These are phyloP conservation scores for Fusarium foetens DNA, from an alignment of 2,329 filamentous ascomycete species.

Conservation along the genomic window DNA sequence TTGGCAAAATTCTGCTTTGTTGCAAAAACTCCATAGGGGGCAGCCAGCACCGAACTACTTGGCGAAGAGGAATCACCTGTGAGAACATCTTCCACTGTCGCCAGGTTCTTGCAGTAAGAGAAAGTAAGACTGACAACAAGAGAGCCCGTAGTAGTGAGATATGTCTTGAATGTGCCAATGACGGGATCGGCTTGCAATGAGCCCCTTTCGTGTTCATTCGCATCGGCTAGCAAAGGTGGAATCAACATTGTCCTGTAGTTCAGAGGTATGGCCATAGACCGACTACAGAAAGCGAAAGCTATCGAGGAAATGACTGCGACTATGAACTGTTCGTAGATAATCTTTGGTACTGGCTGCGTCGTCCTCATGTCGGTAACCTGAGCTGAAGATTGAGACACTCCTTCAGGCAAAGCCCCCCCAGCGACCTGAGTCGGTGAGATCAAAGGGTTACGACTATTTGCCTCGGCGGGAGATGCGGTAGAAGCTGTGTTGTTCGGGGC, in stretches of 20 bases:
- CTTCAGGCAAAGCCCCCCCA: constrained; percentile 37
- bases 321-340: constrained; percentile 65
- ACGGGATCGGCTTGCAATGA: constrained; percentile 43
- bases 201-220: constrained; percentile 29
- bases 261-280: constrained; percentile 61
- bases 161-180: constrained; percentile 63
- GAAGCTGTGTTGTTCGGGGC: constrained; percentile 61
- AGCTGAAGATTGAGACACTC: constrained; percentile 43
- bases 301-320: constrained; percentile 63
- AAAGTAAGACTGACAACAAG: constrained; percentile 62
- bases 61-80: constrained; percentile 53
- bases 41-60: constrained; percentile 61
- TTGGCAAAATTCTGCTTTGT: constrained; percentile 40
- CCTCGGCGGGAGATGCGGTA: constrained; percentile 53
- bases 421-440: constrained; percentile 32
- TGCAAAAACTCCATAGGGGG: constrained; percentile 61
- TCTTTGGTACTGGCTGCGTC: constrained; percentile 48
- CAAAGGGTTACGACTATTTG: constrained; percentile 43
- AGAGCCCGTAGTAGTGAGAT: constrained; percentile 66
- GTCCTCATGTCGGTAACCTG: constrained; percentile 44
- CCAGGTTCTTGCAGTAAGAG: constrained; percentile 59
- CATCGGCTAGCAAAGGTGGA: constrained; percentile 39
- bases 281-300: constrained; percentile 60
- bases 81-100: constrained; percentile 57
- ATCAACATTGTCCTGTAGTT: constrained; percentile 65